Base-by-base conservation (phyloP, 2,329 filamentous ascomycete species). In the Lachnum nothofagi region DNA sequence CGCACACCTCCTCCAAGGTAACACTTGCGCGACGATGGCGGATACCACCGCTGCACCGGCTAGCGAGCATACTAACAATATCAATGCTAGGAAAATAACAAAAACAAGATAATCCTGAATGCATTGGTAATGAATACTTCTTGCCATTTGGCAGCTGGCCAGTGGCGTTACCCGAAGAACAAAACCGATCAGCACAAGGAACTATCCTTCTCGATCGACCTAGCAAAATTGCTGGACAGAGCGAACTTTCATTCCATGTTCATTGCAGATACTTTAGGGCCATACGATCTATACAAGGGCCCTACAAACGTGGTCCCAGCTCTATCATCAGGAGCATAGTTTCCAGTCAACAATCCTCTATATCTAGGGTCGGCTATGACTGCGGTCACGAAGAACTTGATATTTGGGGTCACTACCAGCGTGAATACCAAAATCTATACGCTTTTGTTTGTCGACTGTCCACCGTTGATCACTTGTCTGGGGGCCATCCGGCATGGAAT, bases 281-380 rank as follows among this genome's bases (percentile, higher is more conserved):
- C 80, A 5, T 86, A 86, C 60, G 83, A 88, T 68, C 81, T 86
- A 4, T 87, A 85, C 66, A 79, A 80, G 51, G 76, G 80, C 0
- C 78, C 78, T 0, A 66, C 70, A 3, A 82, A 78, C 51, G 70
- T 86, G 2, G 73, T 76, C 3, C 76, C 82, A 0, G 79, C 81
- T 0, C 75, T 85, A 42, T 63, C 73, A 1, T 78, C 80, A 0
- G 83, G 80, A 1, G 80, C 82, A 0, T 83, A 87, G 64, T 86
- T 80, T 75, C 83, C 83, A 0, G 79, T 86, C n/a, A 85, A 84
- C 51, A 83, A 87, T 61, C 83, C 83, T 0, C 60, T 86, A 1
- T 74, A 77, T 1, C 73, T 82, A 2, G 71, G 86, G 0, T 73
- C 82, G 2, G 81, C 82, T 2, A 84, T 86, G 81, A 82, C 83